Evolutionary conservation across 306 rosid genomes (phyloP), one percentile per base, ranked within the genome.

Genomic region (Ormosia emarginata): DNA sequence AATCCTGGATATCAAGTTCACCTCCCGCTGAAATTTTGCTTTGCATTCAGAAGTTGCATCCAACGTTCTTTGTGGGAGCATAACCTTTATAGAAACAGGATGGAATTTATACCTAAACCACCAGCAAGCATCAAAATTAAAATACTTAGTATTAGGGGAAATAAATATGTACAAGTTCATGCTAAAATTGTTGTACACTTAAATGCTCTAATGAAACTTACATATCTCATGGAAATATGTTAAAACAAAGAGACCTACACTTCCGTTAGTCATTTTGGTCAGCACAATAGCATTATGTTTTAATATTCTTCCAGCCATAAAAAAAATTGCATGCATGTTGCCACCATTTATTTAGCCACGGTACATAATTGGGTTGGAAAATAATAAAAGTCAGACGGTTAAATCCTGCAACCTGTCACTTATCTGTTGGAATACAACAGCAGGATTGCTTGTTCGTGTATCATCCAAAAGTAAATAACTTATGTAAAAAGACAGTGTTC

Each of bases 1-100:
- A 30, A 83, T 67, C 70, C 24, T 87, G 13, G 94, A 56, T 15
- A 87, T 87, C 78, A 88, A 36, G 3, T 56, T 69, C 8, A 90
- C 91, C 87, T 92, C 97, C 76, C 88, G 83, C 74, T 88, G 90
- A 68, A 90, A 90, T 40, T 46, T 88, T n/a, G 78, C 89, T 83
- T 82, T 86, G 8, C 68, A 50, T 40, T 84, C 87, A 12, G 71
- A 33, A 50, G 84, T 71, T 52, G 79, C 85, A 4, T 80, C 56
- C 7, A 78, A 47, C 50, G 86, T 74, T 75, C 10, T 81, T 32
- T 30, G 34, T 9, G 90, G 88, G 52, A 44, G 82, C 34, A 90
- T 37, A 53, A 81, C 30, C 83, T 92, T 92, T 12, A 90, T 59
- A 9, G 92, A 90, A 13, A 90, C 90, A n/a, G 80, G 89, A 29